Percentiles rank a stretch among this genome's conserved stretches.
phyloP scores from a whole-genome alignment of 169 alveolate genomes.

The Fabrea salina region DNA sequence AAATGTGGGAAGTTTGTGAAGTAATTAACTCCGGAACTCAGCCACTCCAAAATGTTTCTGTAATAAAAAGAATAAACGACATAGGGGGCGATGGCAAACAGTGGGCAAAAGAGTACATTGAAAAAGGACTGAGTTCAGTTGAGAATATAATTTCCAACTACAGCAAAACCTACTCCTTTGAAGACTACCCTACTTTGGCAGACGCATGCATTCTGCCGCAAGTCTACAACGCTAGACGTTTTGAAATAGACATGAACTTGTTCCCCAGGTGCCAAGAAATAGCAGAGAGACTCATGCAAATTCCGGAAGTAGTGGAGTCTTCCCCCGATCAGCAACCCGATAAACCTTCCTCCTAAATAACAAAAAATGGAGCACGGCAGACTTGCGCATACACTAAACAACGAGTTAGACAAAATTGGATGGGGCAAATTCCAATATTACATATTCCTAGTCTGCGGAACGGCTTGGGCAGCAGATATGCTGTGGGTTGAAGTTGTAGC shows the following conservation, averaged over 20 bases:
- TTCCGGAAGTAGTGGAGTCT: neutral
- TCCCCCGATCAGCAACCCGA: slow-evolving; percentile 33
- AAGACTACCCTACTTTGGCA: slow-evolving; percentile 56
- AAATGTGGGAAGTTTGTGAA: slow-evolving; percentile 50
- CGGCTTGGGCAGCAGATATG: slow-evolving; percentile 20
- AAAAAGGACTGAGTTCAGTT: slow-evolving; percentile 43
- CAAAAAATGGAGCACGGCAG: too few species aligned
- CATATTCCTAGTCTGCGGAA: neutral
- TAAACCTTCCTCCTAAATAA: neutral
- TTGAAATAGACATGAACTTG: neutral
- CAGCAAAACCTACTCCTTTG: slow-evolving; percentile 54
- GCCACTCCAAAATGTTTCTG: slow-evolving; percentile 52
- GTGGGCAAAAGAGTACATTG: slow-evolving; percentile 46
- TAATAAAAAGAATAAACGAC: slow-evolving; percentile 36
- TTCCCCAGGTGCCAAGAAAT: neutral
- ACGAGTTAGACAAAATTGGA: slow-evolving; percentile 28
- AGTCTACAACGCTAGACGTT: slow-evolving; percentile 29
- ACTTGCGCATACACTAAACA: too few species aligned
- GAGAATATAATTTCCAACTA: slow-evolving; percentile 40
- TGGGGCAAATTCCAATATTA: neutral
- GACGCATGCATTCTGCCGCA: slow-evolving; percentile 62
- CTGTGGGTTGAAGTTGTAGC: neutral
- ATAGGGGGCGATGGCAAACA: slow-evolving; percentile 37
- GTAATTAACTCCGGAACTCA: slow-evolving; percentile 56
- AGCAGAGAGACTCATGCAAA: neutral